Percentiles rank a stretch among this genome's conserved stretches.
phyloP scores from a whole-genome alignment of 2,329 filamentous ascomycete species.

The Exophiala oligosperma region DNA sequence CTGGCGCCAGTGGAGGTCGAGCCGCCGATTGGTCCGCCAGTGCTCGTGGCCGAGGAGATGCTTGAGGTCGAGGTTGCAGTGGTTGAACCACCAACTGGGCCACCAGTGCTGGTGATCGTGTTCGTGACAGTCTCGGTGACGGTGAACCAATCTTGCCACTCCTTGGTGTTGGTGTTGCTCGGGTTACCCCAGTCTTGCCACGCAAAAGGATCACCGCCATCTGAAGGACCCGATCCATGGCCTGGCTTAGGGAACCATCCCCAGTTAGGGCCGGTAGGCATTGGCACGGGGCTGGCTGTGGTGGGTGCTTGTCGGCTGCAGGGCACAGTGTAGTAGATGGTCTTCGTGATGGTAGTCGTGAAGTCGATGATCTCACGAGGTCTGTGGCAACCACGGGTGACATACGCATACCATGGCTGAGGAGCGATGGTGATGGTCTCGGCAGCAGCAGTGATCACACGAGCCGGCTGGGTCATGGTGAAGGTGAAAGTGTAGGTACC shows the following conservation, averaged over 20 bases:
- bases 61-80: background rate
- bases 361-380: constrained; percentile 22
- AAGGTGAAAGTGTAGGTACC: constrained; percentile 27
- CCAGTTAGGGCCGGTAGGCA: constrained; percentile 15
- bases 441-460: constrained; percentile 3
- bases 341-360: constrained; percentile 24
- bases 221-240: background rate
- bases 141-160: constrained; percentile 13
- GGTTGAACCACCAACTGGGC: background rate
- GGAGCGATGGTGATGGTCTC: constrained; percentile 22
- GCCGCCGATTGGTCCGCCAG: background rate
- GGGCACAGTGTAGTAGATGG: constrained; percentile 19
- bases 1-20: constrained; percentile 1
- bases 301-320: constrained; percentile 13
- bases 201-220: constrained; percentile 3
- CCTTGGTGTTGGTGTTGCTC: constrained; percentile 6
- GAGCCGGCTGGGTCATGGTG: constrained; percentile 13
- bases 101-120: constrained; percentile 1
- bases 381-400: constrained; percentile 15
- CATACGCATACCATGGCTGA: constrained; percentile 20
- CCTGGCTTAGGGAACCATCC: background rate
- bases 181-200: constrained; percentile 19
- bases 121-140: constrained; percentile 2
- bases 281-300: constrained; percentile 11
- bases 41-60: constrained; percentile 1